phyloP scores from a whole-genome alignment of 2,329 filamentous ascomycete species.

The Alternaria alternata region DNA sequence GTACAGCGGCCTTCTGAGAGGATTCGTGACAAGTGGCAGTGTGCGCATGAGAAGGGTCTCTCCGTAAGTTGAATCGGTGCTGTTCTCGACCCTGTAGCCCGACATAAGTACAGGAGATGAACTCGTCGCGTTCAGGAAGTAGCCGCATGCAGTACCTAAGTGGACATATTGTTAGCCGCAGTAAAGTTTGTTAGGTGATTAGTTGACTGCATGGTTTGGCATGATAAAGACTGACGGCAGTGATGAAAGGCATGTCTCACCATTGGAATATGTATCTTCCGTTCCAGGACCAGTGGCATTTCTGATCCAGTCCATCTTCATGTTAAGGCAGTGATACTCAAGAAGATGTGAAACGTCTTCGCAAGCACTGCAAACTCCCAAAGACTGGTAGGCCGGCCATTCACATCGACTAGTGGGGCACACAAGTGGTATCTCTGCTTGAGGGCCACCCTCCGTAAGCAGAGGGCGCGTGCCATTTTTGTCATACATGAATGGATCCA shows the following conservation, averaged over 20 bases:
- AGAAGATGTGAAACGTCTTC: constrained; percentile 25
- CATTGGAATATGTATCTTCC: constrained; percentile 11
- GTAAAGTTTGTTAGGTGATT: not conserved
- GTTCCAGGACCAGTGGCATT: constrained; percentile 8
- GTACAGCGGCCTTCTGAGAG: constrained; percentile 10
- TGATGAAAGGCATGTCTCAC: not conserved
- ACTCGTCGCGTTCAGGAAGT: constrained; percentile 34
- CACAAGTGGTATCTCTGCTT: constrained; percentile 34
- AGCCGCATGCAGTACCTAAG: constrained; percentile 32
- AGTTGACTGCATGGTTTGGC: not conserved
- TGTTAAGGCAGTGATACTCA: constrained; percentile 24
- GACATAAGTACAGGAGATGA: constrained; percentile 26
- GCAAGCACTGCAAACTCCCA: constrained; percentile 37
- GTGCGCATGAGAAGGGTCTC: constrained; percentile 27
- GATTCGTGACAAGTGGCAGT: constrained; percentile 21
- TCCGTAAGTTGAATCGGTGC: not conserved
- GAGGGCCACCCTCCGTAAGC: constrained; percentile 20
- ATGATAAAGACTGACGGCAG: not conserved
- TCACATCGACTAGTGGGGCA: constrained; percentile 38
- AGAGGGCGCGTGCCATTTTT: constrained; percentile 27
- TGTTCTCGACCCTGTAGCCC: constrained; percentile 15
- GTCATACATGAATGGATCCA: constrained; percentile 25
- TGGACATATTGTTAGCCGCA: not conserved
- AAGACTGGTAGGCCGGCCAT: constrained; percentile 30
- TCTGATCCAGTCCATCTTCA: constrained; percentile 27